phyloP scores from a whole-genome alignment of 495 filamentous ascomycete genomes.

The Talaromyces nanjingensis region DNA sequence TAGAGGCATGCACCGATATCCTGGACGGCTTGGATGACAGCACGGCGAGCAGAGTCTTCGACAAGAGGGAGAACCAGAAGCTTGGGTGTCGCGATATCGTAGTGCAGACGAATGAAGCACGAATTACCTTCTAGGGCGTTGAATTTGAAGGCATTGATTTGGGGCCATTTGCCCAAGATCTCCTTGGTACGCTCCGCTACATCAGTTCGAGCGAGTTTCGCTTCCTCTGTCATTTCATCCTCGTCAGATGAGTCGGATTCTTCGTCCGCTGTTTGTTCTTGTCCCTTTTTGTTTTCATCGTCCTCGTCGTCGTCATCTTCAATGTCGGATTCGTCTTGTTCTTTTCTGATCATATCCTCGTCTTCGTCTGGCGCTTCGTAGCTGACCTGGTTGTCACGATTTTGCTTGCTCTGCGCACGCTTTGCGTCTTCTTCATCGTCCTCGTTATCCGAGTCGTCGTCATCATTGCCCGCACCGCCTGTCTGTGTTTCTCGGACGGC shows the following conservation, averaged over 20 bases:
- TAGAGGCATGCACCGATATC: conserved; percentile 65
- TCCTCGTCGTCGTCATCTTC: conserved; percentile 43
- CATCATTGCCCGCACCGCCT: conserved; percentile 44
- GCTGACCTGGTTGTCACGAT: conserved; percentile 70
- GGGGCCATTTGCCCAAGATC: conserved; percentile 54
- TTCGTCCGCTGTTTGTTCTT: conserved; percentile 18
- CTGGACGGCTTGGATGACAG: conserved; percentile 81
- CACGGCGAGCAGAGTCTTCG: conserved; percentile 63
- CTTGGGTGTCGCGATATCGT: conserved; percentile 74
- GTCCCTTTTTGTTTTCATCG: conserved; percentile 17
- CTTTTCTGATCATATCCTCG: conserved; percentile 63
- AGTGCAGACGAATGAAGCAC: conserved; percentile 79
- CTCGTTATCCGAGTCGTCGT: conserved; percentile 65
- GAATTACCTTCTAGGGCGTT: conserved; percentile 65
- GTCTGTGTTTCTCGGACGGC: conserved; percentile 28
- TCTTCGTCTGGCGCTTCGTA: conserved; percentile 92
- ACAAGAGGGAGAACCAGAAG: conserved; percentile 86
- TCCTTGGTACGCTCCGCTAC: conserved; percentile 54
- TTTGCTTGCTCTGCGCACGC: conserved; percentile 62
- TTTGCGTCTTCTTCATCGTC: conserved; percentile 85
- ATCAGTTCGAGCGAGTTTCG: conserved; percentile 20
- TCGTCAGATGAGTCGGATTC: conserved; percentile 27
- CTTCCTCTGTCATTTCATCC: conserved; percentile 22
- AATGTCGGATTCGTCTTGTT: conserved; percentile 33
- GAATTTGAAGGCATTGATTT: conserved; percentile 71